phyloP scores from a whole-genome alignment of 1,139 yeast genomes.

The Diutina rugosa region DNA sequence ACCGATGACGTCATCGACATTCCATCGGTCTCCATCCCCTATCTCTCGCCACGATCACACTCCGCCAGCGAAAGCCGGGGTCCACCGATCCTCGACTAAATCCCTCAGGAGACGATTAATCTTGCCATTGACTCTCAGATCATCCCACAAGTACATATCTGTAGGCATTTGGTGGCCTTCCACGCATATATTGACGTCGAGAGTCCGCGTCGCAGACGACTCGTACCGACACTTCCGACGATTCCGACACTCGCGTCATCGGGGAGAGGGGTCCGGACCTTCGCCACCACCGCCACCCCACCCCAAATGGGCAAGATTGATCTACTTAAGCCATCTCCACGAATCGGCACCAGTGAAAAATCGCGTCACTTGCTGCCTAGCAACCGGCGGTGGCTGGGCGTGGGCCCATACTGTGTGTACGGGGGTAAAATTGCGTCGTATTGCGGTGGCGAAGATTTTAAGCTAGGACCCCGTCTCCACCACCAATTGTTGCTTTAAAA shows the following conservation, averaged over 20 bases:
- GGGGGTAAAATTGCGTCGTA: background rate
- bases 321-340: background rate
- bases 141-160: background rate
- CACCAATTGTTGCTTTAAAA: no score
- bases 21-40: background rate
- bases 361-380: no score
- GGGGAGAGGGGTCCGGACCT: background rate
- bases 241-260: background rate
- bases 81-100: no score
- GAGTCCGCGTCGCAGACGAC: background rate
- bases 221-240: background rate
- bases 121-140: background rate
- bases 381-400: background rate
- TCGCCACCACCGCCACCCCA: background rate
- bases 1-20: background rate
- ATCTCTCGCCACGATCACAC: background rate
- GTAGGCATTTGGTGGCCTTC: background rate
- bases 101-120: no score
- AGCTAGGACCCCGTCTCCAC: no score
- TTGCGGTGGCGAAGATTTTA: background rate
- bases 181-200: background rate
- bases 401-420: background rate
- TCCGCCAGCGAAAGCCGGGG: no score
- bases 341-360: no score
- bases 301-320: background rate